These are phyloP conservation scores for Mallotus repandus DNA, from an alignment of 441 rosid genomes.

Conservation along the genomic window DNA sequence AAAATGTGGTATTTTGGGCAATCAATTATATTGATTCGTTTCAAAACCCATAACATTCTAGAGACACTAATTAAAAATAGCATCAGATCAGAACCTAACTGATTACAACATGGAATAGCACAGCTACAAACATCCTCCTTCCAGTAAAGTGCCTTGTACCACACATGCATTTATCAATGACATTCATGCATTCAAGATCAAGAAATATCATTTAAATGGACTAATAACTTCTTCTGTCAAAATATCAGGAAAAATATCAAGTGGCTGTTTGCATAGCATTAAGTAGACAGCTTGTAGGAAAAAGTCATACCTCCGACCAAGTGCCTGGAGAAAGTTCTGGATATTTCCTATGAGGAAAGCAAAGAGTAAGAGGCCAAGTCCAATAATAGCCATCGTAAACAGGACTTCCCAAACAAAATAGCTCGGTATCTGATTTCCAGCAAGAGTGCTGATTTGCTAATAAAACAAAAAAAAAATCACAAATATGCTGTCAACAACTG, in stretches of 20 bases:
- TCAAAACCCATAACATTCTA: background rate
- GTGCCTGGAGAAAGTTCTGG: conserved; percentile 92
- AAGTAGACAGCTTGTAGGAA: background rate
- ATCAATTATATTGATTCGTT: background rate
- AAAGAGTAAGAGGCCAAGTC: conserved; percentile 84
- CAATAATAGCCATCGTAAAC: conserved; percentile 81
- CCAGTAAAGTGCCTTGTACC: background rate
- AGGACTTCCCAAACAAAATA: conserved; percentile 79
- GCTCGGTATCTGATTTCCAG: conserved; percentile 87
- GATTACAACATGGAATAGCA: background rate
- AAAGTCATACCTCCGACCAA: conserved; percentile 65
- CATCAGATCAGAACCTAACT: background rate
- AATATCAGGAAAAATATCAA: background rate
- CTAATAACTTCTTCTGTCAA: background rate
- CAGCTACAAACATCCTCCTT: background rate
- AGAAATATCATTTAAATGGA: background rate
- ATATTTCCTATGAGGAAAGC: conserved; percentile 94
- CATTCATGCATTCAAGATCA: background rate
- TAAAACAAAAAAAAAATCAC: conserved; percentile 25
- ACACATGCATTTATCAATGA: background rate
- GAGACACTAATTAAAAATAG: conserved; percentile 1
- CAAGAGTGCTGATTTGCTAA: conserved; percentile 95
- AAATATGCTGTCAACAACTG: background rate
- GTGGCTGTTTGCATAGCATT: conserved; percentile 9
- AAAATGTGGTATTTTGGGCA: background rate